Evolutionary conservation across 1,284 basidiomycete genomes (phyloP).

Genomic region (Ceratobasidium sp.): DNA sequence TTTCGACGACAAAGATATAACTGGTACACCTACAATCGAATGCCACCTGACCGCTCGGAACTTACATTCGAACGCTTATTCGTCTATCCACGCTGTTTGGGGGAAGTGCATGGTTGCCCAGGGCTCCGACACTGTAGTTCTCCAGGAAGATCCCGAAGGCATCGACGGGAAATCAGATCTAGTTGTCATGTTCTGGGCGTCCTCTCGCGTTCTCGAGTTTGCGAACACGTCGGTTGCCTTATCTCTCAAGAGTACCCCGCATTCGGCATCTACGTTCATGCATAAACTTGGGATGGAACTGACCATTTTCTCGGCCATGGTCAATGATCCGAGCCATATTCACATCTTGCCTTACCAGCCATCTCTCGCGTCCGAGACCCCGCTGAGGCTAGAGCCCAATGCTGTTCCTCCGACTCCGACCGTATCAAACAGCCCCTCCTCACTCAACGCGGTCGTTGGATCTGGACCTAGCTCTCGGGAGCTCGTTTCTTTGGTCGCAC

Average conservation of each 20-base stretch:
- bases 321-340: background rate
- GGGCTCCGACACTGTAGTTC: background rate
- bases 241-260: slow-evolving; percentile 1
- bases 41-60: background rate
- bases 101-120: background rate
- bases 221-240: background rate
- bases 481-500: slow-evolving; percentile 4
- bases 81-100: slow-evolving; percentile 10
- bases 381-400: background rate
- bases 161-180: slow-evolving; percentile 16
- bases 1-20: background rate
- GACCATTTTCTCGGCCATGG: background rate
- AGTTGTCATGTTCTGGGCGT: slow-evolving; percentile 23
- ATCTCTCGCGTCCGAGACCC: background rate
- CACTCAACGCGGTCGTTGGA: background rate
- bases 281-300: background rate
- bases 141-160: slow-evolving; percentile 4
- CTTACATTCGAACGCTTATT: background rate
- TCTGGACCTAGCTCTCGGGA: background rate
- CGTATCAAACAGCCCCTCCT: no score
- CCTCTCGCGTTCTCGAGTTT: background rate
- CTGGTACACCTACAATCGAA: slow-evolving; percentile 6
- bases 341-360: slow-evolving; percentile 8
- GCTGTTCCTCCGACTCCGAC: background rate
- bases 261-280: background rate